Evolutionary conservation across 768 basidiomycete species (phyloP), one percentile per base, ranked within the genome.

Genomic region (Boletus bicolor): DNA sequence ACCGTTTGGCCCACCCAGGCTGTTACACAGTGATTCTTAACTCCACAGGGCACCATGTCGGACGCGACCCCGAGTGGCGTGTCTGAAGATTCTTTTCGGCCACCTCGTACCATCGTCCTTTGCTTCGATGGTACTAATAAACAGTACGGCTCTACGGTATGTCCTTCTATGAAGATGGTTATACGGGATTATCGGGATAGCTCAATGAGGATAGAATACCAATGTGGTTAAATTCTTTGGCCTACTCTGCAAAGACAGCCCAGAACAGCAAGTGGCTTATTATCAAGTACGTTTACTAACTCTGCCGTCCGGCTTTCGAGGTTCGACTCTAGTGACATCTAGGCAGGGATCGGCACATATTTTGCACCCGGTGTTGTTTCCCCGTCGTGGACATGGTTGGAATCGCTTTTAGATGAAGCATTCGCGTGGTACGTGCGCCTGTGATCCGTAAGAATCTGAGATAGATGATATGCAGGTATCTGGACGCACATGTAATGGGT

Each of bases 151-250:
- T 65, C 70, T 4, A 63, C 68, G 54, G 86, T 84, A 58, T 32
- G 80, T 56, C 55, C 26, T 35, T 26, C 34, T 10, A 30, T 47
- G 21, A 41, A 45, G 4, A 15, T 3, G 12, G 19, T 34, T 17
- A 14, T 12, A 38, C 9, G 5, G n/a, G 19, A 19, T 19, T 19
- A 19, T 19, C 19, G 19, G 19, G 12, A 12, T 34, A 39, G 21
- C 54, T 62, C 35, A 51, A 32, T 14, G 3, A 24, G 21, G 19
- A 38, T 39, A 82, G 76, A 86, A 87, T 62, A 83, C 88, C 10
- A 89, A 89, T 53, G 79, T 88, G 36, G 84, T 87, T 51, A 83
- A 83, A 64, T 75, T 93, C 42, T 89, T 87, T 69, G 74, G 79
- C 6, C 72, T 91, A 30, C 76, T 92, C 36, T 78, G 80, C 72